Base-by-base conservation (phyloP, 225 moss, liverwort and hornwort species). In the Pseudoscleropodium purum region DNA sequence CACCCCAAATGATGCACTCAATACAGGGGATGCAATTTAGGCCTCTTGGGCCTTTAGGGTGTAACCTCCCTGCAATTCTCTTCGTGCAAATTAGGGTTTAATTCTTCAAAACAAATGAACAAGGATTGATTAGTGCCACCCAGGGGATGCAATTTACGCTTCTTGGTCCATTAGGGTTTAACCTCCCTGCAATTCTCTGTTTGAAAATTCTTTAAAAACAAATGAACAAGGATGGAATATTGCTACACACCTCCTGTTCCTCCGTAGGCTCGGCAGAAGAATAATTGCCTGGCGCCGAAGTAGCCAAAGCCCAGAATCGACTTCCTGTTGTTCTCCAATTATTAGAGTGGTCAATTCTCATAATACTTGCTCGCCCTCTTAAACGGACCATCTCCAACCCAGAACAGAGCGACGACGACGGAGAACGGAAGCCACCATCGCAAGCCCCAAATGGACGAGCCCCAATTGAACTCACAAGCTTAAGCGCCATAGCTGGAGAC, bases 401-500 rank as follows among this genome's bases (percentile, higher is more conserved):
- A 37, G 81, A 72, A 61, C 64, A 74, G 49, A 72, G 87, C n/a
- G 70, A 75, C 51, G 85, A 63, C 70, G 87, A 87, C 64, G 85
- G 64, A 51, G 76, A 18, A 49, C 73, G 39, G 37, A 67, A 74
- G 30, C 31, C 25, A 47, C 27, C 75, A 33, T 80, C 82, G 39
- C 83, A n/a, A 63, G 77, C 11, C 49, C 75, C 54, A 34, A 63
- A 75, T 47, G 75, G 54, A 39, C 75, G 83, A 67, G 85, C 9
- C 60, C 74, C 74, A 47, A 47, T 41, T 33, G 85, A 75, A 60
- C 34, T 54, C 39, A 89, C 41, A n/a, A 92, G 51, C 90, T 90
- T 80, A 65, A 86, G 59, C 61, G 84, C 90, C 92, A 92, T 89
- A 54, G 84, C 54, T 59, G 79, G 63, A 84, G 74, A 87, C 49